Evolutionary conservation across 1,284 basidiomycete genomes (phyloP), one percentile per base, ranked within the genome.

Genomic region (Malassezia restricta): DNA sequence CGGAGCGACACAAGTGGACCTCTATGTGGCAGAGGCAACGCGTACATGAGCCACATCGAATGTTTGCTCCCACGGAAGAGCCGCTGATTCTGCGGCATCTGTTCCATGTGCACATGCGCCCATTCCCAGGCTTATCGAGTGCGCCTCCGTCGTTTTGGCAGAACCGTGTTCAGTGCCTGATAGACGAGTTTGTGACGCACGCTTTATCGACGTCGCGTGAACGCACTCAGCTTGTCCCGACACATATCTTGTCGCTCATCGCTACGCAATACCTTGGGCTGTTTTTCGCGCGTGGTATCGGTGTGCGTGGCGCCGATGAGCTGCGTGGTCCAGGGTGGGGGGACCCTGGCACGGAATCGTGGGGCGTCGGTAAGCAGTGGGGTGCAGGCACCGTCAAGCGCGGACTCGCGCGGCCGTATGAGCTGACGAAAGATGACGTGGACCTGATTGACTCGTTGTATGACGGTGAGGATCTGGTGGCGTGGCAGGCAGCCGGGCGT

Each of bases 301-400:
- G 69, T 35, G 63, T 71, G 33, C 64, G 69, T 12, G 68, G 68
- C 39, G 51, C 60, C 17, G 63, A 61, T 43, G 67, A 71, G 58
- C 56, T 58, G 12, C 63, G 65, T 6, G 69, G 69, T 7, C 69
- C 69, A 8, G 69, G 69, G 8, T 41, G 62, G 1, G 69, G 69
- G 17, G 62, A 63, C 2, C 62, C 63, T 2, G 68, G 69, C 43
- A 57, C 59, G 17, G 69, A 71, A 31, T 48, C 53, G 20, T 71
- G 69, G 69, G 69, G 66, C 32, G 65, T 64, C n/a, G 69, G 69
- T 17, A 71, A 71, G 51, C 45, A 64, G n/a, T 71, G 69, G 69
- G 69, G 68, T 41, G 65, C 64, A 31, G 69, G 69, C 29, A 71
- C 69, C 11, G 68, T 70, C 51, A 72, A 72, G 59, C 64, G 69